Evolutionary conservation across 2,329 filamentous ascomycete genomes (phyloP).

Genomic region (Chrysoporthe deuterocubensis): DNA sequence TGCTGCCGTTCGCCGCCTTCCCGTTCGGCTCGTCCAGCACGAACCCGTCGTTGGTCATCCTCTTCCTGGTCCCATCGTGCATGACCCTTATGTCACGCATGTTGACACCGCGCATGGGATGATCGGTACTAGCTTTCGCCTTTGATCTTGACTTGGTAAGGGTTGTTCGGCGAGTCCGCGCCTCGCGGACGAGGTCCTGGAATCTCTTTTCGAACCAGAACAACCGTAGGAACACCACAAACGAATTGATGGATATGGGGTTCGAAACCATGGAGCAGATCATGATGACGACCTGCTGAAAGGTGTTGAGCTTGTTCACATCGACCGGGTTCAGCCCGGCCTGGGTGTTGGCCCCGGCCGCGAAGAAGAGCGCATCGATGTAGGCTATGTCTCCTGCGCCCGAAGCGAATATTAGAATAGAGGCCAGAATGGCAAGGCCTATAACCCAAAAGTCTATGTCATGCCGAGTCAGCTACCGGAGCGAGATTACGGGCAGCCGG

Average conservation of each 20-base stretch:
- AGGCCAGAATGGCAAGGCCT: constrained; percentile 71
- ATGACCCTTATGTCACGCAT: constrained; percentile 70
- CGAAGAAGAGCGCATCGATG: constrained; percentile 87
- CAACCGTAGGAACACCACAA: constrained; percentile 87
- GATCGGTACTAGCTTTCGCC: constrained; percentile 47
- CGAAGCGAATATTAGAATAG: constrained; percentile 73
- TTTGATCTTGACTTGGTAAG: constrained; percentile 65
- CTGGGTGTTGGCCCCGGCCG: constrained; percentile 85
- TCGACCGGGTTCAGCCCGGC: constrained; percentile 86
- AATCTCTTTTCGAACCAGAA: constrained; percentile 99
- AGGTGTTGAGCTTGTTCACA: constrained; percentile 68
- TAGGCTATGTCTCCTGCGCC: constrained; percentile 67
- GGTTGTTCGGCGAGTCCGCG: constrained; percentile 66
- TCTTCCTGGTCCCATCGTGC: constrained; percentile 57
- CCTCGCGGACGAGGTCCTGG: constrained; percentile 78
- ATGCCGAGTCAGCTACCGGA: not conserved
- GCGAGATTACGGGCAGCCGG: not conserved
- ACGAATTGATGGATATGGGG: constrained; percentile 82
- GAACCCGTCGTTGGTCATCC: constrained; percentile 65
- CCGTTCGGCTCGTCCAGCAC: constrained; percentile 46
- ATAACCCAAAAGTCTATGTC: constrained; percentile 78
- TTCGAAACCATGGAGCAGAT: constrained; percentile 75
- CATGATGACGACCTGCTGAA: constrained; percentile 75
- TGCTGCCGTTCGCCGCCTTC: constrained; percentile 35
- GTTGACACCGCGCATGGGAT: constrained; percentile 66